These are phyloP conservation scores for Cucumis sativus DNA, from an alignment of 306 rosid species.

Conservation along the genomic window DNA sequence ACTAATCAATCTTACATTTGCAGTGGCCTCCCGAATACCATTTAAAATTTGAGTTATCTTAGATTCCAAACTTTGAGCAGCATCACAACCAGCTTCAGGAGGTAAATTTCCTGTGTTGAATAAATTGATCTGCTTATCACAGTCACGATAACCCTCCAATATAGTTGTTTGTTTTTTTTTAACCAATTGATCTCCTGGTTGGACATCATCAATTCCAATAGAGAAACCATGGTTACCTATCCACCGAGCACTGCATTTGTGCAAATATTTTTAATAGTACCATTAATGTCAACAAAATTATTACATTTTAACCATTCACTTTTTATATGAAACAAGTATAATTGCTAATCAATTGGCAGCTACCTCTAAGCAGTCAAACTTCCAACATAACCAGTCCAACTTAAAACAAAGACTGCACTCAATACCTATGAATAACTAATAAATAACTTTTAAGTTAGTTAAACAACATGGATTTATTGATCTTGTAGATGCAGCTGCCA, in stretches of 20 bases:
- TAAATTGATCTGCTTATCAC: slow-evolving; percentile 42
- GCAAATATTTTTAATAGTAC: slow-evolving; percentile 10
- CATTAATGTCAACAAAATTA: not conserved
- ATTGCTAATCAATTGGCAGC: not conserved
- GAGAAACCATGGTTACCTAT: slow-evolving; percentile 96
- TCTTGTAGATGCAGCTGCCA: not conserved
- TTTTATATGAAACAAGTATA: not conserved
- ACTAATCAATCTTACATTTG: slow-evolving; percentile 34
- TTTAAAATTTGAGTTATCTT: slow-evolving; percentile 45
- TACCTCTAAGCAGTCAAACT: not conserved
- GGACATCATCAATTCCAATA: slow-evolving; percentile 92
- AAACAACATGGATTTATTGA: not conserved
- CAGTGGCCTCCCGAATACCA: slow-evolving; percentile 49
- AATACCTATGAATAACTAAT: not conserved
- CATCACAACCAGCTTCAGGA: slow-evolving; percentile 80
- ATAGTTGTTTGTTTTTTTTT: slow-evolving; percentile 42
- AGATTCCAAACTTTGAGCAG: slow-evolving; percentile 79
- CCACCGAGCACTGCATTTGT: slow-evolving; percentile 84
- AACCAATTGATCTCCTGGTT: slow-evolving; percentile 50
- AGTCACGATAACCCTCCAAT: slow-evolving; percentile 33
- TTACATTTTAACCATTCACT: not conserved
- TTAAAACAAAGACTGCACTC: not conserved
- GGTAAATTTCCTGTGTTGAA: slow-evolving; percentile 57
- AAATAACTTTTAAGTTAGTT: not conserved
- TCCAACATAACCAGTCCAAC: not conserved